phyloP scores from a whole-genome alignment of 306 rosid species.

The Glycine soja region DNA sequence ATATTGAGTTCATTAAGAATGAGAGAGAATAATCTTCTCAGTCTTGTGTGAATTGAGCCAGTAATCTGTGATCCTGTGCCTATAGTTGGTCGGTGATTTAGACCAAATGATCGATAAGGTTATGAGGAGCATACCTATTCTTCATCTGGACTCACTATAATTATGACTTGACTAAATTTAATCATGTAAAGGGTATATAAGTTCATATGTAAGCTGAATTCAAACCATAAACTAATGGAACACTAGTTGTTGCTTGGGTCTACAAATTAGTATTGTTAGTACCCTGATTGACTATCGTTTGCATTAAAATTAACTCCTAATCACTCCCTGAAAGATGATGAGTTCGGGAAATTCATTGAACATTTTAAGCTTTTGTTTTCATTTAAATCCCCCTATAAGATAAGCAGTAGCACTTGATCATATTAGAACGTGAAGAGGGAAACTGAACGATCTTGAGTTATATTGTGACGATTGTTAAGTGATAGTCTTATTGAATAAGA shows the following conservation, averaged over 20 bases:
- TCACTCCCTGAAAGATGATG: conserved; percentile 1
- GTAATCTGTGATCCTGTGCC: not conserved
- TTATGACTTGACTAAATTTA: not conserved
- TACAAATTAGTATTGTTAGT: conserved; percentile 5
- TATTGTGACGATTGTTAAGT: not conserved
- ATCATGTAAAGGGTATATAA: conserved; percentile 4
- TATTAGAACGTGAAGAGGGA: not conserved
- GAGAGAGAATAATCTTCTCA: conserved; percentile 1
- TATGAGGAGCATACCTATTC: conserved; percentile 10
- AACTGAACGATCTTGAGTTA: not conserved
- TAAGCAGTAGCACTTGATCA: not conserved
- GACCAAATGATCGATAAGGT: not conserved
- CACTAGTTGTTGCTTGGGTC: conserved; percentile 1
- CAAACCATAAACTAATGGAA: conserved; percentile 30
- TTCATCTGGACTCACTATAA: not conserved
- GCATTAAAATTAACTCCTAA: conserved; percentile 24
- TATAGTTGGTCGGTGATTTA: not conserved
- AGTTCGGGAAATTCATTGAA: not conserved
- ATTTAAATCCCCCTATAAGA: not conserved
- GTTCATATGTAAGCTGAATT: conserved; percentile 14
- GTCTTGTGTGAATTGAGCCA: conserved; percentile 17
- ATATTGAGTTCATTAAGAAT: conserved; percentile 20
- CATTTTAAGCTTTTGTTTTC: conserved; percentile 8
- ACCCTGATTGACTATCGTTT: conserved; percentile 9
- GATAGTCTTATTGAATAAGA: not conserved